Evolutionary conservation across 2,329 filamentous ascomycete genomes (phyloP), one percentile per base, ranked within the genome.

Genomic region (Rhinocladiella similis): DNA sequence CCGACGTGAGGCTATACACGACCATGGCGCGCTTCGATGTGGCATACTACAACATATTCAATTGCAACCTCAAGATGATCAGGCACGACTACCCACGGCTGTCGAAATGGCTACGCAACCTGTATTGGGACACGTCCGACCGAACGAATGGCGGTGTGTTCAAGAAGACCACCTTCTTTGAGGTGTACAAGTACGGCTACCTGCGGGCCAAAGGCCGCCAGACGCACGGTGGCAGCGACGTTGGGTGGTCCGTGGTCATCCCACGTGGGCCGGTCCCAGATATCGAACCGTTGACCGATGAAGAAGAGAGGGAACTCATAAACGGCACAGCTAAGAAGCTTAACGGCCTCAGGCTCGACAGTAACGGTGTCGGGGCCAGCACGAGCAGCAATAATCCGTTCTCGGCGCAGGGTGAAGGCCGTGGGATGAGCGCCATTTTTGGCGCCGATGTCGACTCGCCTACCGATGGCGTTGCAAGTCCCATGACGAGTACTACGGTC

Each of bases 11-110:
- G 41, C 75, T 94, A 68, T 87, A 82, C 65, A 83, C 86, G 18
- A 89, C 86, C 1, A 76, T 89, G 36, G 79, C 86, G 50, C 81
- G 86, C 1, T 89, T 89, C 61, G 87, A 90, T 62, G 75, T 81
- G 41, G 86, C 88, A 62, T 93, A 93, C 70, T 86, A 93, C 61
- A 86, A 89, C 70, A 87, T 92, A 73, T 93, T 93, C 79, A 89
- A 89, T 74, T 87, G 84, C 63, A 88, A 87, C 59, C 65, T 86
- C 16, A 83, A 80, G 64, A 84, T 81, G 65, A 83, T 88, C 56
- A 74, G 84, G 2, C 77, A 85, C 62, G 83, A 86, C 63, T 87
- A 84, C 61, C 77, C 76, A 36, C 65, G 67, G 1, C 68, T 80
- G 25, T 72, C 79, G 57, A 69, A 69, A 27, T 80, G 78, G 78